Percentiles rank a stretch among this genome's conserved stretches.
phyloP scores from a whole-genome alignment of 2,329 filamentous ascomycete genomes.

The Aspergillus sergii region DNA sequence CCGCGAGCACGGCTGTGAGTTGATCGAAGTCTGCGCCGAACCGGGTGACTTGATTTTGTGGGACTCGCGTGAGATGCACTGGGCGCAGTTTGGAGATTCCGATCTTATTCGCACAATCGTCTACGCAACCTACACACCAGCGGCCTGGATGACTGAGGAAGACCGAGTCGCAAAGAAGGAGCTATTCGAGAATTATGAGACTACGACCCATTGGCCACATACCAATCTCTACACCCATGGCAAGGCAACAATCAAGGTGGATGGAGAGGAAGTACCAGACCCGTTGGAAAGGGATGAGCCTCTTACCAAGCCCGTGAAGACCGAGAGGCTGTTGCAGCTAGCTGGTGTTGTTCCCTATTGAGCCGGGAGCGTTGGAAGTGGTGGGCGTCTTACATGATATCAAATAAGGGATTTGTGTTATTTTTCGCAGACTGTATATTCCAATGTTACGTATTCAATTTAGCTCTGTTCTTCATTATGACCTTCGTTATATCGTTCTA shows the following conservation, averaged over 20 bases:
- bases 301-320: slow-evolving; percentile 15
- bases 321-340: slow-evolving; percentile 10
- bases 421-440: too few relatives aligned
- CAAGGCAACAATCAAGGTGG: slow-evolving; percentile 9
- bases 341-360: slow-evolving; percentile 11
- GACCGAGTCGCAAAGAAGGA: slow-evolving; percentile 14
- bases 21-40: slow-evolving; percentile 21
- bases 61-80: slow-evolving; percentile 24
- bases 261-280: slow-evolving; percentile 15
- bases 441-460: too few relatives aligned
- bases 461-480: too few relatives aligned
- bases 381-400: neutral
- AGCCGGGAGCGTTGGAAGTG: neutral
- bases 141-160: slow-evolving; percentile 7
- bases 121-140: slow-evolving; percentile 19
- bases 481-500: too few relatives aligned
- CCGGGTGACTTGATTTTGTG: slow-evolving; percentile 24
- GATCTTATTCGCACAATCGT: slow-evolving; percentile 20
- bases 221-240: slow-evolving; percentile 19
- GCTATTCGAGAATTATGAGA: slow-evolving; percentile 14
- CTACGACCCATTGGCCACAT: slow-evolving; percentile 25
- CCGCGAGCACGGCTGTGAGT: slow-evolving; percentile 18
- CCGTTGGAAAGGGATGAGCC: slow-evolving; percentile 18
- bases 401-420: too few relatives aligned
- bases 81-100: slow-evolving; percentile 14